Evolutionary conservation across 1,284 basidiomycete species (phyloP).

Genomic region (Ustanciosporium gigantosporum): DNA sequence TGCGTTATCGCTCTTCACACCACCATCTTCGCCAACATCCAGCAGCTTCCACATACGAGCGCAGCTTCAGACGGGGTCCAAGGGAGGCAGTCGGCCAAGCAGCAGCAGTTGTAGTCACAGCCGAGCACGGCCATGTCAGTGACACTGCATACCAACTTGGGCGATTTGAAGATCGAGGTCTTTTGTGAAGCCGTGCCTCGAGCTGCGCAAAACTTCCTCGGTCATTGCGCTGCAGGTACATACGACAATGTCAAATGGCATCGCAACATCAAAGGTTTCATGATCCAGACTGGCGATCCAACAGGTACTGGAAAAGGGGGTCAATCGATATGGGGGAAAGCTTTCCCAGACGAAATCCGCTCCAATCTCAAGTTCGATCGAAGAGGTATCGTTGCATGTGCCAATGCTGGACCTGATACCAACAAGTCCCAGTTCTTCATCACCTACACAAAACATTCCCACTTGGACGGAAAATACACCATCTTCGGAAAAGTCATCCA

Average conservation of each 20-base stretch:
- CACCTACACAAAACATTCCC: constrained; percentile 54
- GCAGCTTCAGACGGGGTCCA: no score
- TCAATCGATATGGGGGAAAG: constrained; percentile 88
- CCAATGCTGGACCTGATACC: constrained; percentile 57
- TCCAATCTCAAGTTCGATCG: constrained; percentile 45
- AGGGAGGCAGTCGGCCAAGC: no score
- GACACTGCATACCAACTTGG: neutral
- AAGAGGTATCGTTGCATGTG: constrained; percentile 57
- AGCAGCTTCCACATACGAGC: no score
- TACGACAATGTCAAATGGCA: constrained; percentile 89
- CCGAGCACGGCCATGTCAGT: constrained; percentile 3
- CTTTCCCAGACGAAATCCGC: constrained; percentile 91
- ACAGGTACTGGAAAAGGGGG: constrained; percentile 94
- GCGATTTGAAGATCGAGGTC: constrained; percentile 72
- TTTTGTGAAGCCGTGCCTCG: constrained; percentile 96
- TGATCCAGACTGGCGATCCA: constrained; percentile 96
- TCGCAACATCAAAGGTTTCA: constrained; percentile 69
- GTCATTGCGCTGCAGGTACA: constrained; percentile 83
- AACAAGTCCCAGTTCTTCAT: constrained; percentile 59
- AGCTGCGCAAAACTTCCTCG: constrained; percentile 95
- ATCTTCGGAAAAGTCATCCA: constrained; percentile 58
- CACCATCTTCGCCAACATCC: no score
- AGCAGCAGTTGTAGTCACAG: no score
- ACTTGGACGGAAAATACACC: constrained; percentile 57
- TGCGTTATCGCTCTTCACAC: no score